Percentiles rank a stretch among this genome's conserved stretches.
phyloP scores from a whole-genome alignment of 805 yeast genomes.

The Zygoascus flipseniorum region DNA sequence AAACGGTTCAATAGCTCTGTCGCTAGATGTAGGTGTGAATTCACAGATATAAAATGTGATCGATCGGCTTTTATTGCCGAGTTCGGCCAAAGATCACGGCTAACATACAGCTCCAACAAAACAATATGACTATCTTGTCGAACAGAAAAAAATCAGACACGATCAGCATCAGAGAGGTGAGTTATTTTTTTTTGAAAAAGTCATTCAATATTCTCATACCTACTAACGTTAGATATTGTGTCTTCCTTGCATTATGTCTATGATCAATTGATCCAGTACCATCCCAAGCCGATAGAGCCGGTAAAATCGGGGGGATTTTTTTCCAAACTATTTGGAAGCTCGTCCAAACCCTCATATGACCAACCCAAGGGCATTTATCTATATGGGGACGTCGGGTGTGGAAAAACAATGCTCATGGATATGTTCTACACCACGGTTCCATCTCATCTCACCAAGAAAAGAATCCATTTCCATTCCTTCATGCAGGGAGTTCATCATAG shows the following conservation, averaged over 20 bases:
- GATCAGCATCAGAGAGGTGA: constrained; percentile 68
- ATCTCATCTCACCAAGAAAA: constrained; percentile 57
- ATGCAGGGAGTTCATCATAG: constrained; percentile 91
- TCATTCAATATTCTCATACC: not conserved
- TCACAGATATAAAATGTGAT: not conserved
- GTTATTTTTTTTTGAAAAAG: not conserved
- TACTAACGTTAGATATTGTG: constrained; percentile 38
- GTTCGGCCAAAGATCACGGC: not conserved
- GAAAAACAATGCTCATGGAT: constrained; percentile 98
- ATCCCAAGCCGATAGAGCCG: constrained; percentile 57
- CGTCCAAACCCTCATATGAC: constrained; percentile 17
- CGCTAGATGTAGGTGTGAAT: not conserved
- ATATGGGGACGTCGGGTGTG: constrained; percentile 98
- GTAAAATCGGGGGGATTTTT: constrained; percentile 24
- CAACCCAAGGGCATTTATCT: constrained; percentile 80
- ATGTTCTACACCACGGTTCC: constrained; percentile 84
- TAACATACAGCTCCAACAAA: constrained; percentile 21
- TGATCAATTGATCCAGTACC: constrained; percentile 42
- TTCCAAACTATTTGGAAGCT: constrained; percentile 5
- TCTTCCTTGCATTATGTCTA: constrained; percentile 54
- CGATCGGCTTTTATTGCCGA: not conserved
- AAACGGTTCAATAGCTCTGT: not conserved
- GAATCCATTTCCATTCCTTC: constrained; percentile 93
- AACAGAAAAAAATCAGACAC: constrained; percentile 34
- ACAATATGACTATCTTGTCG: constrained; percentile 29